Evolutionary conservation across 768 basidiomycete species (phyloP).

Genomic region (Termitomyces sp.): DNA sequence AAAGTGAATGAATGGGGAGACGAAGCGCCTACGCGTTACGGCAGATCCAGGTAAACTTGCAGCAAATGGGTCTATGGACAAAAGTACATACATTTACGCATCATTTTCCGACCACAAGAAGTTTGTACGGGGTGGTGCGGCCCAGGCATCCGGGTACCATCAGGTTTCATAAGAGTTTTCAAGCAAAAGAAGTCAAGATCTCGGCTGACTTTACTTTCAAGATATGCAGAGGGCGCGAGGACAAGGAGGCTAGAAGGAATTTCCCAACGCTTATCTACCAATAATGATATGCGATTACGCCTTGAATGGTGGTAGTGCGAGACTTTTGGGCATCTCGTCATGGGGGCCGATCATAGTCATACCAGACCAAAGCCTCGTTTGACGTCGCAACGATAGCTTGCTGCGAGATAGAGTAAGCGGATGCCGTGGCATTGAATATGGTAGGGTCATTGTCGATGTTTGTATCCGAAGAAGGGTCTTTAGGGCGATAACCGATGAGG

Average conservation of each 20-base stretch:
- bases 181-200: too few relatives aligned
- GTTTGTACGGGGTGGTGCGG: background rate
- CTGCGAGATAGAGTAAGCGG: slow-evolving; percentile 66
- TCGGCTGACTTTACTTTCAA: background rate
- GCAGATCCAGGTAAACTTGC: background rate
- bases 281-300: background rate
- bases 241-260: background rate
- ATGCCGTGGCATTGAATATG: slow-evolving; percentile 50
- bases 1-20: background rate
- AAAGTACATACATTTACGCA: background rate
- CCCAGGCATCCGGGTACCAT: background rate
- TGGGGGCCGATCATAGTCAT: slow-evolving; percentile 57
- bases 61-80: background rate
- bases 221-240: background rate
- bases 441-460: slow-evolving; percentile 28
- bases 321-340: background rate
- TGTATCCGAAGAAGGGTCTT: slow-evolving; percentile 17
- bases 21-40: background rate
- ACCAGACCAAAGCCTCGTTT: slow-evolving; percentile 71
- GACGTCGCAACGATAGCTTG: slow-evolving; percentile 62
- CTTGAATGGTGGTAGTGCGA: background rate
- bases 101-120: background rate
- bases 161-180: too few relatives aligned
- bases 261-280: background rate
- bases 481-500: slow-evolving; percentile 61